Evolutionary conservation across 73 alveolate genomes (phyloP).

Genomic region (Symbiodinium pilosum): DNA sequence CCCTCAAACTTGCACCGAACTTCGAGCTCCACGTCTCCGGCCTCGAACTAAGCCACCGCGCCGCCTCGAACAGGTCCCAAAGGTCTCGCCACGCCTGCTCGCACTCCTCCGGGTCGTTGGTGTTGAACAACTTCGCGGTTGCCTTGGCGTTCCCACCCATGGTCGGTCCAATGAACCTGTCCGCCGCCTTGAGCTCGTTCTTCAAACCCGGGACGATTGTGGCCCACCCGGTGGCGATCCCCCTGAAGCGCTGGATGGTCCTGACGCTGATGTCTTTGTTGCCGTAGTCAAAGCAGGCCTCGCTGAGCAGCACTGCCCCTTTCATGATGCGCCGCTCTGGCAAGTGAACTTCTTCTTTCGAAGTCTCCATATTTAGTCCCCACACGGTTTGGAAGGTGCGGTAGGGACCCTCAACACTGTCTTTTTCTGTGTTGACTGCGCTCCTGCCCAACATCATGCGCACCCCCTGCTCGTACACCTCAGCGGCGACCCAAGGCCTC

Average conservation of each 20-base stretch:
- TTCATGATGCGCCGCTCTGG: conserved; percentile 16
- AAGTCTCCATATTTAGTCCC: background rate
- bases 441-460: background rate
- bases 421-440: background rate
- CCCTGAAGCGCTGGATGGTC: conserved; percentile 14
- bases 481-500: background rate
- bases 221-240: conserved; percentile 1
- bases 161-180: too few relatives aligned
- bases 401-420: background rate
- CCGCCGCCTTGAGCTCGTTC: too few relatives aligned
- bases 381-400: background rate
- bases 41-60: conserved; percentile 4
- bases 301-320: background rate
- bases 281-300: background rate
- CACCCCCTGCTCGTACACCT: background rate
- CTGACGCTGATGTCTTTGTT: too few relatives aligned
- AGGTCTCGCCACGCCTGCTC: conserved; percentile 29
- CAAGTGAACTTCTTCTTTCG: background rate
- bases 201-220: background rate
- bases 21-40: background rate
- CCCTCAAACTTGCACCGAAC: background rate
- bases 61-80: conserved; percentile 17
- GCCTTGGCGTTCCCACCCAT: background rate
- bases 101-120: background rate
- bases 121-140: too few relatives aligned